Evolutionary conservation across 2,329 filamentous ascomycete genomes (phyloP).

Genomic region (Penicillium sclerotiorum): DNA sequence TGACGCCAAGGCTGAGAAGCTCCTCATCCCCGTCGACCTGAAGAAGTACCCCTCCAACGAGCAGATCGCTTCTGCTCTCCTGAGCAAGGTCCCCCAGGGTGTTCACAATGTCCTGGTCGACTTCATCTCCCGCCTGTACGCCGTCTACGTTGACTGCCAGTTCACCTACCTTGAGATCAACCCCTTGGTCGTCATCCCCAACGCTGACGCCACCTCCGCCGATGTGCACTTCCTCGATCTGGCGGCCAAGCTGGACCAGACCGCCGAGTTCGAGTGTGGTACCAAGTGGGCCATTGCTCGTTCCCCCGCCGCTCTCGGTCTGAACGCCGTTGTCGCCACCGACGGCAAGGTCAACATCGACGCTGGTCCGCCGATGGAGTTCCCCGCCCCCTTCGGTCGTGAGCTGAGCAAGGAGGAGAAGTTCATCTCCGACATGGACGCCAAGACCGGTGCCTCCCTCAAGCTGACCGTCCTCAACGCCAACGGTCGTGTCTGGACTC

Average conservation of each 20-base stretch:
- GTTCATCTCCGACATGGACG: conserved; percentile 97
- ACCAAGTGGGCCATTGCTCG: conserved; percentile 98
- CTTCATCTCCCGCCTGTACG: conserved; percentile 98
- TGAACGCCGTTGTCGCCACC: conserved; percentile 66
- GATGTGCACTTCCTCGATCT: conserved; percentile 98
- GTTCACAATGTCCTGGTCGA: conserved; percentile 98
- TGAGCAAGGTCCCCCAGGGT: conserved; percentile 92
- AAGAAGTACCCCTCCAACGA: conserved; percentile 94
- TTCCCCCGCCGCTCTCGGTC: conserved; percentile 82
- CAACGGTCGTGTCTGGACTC: conserved; percentile 91
- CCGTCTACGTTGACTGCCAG: conserved; percentile 99
- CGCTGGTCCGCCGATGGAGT: conserved; percentile 96
- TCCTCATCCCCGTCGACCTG: conserved; percentile 94
- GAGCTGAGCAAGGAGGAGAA: conserved; percentile 98
- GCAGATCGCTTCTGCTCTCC: conserved; percentile 78
- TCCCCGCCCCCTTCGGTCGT: conserved; percentile 97
- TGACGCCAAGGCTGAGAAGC: conserved; percentile 97
- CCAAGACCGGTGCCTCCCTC: conserved; percentile 98
- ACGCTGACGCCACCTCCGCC: conserved; percentile 86
- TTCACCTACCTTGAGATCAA: conserved; percentile 99
- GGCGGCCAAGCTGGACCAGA: conserved; percentile 98
- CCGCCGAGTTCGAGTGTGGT: conserved; percentile 98
- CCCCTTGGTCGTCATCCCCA: conserved; percentile 96
- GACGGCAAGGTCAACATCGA: conserved; percentile 86
- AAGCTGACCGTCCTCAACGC: conserved; percentile 96